phyloP scores from a whole-genome alignment of 1,284 basidiomycete genomes.

The Volvariella volvacea region DNA sequence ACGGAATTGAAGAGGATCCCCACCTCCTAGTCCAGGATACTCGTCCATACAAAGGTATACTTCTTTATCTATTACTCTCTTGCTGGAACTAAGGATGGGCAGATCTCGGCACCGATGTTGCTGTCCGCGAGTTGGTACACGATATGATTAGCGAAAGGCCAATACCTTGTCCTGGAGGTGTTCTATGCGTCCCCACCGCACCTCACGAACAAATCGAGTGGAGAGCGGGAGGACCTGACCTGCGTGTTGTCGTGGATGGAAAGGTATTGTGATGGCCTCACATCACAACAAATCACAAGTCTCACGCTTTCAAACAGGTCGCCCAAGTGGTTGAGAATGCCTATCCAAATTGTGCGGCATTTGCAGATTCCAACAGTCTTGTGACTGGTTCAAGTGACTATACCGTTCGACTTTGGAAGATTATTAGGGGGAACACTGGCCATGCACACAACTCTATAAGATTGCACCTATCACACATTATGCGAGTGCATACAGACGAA shows the following conservation, averaged over 20 bases:
- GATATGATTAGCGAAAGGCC: conserved; percentile 56
- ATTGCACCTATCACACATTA: conserved; percentile 57
- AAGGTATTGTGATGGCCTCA: conserved; percentile 32
- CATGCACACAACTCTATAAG: conserved; percentile 17
- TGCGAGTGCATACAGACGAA: conserved; percentile 69
- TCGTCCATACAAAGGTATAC: conserved; percentile 54
- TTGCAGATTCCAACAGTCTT: conserved; percentile 64
- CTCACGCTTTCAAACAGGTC: conserved; percentile 31
- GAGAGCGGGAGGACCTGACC: conserved; percentile 40
- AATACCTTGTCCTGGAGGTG: conserved; percentile 56
- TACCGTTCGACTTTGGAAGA: conserved; percentile 74
- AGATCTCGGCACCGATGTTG: conserved; percentile 43
- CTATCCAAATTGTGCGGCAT: conserved; percentile 68
- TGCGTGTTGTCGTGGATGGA: conserved; percentile 57
- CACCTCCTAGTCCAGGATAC: conserved; percentile 54
- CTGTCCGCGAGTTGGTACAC: conserved; percentile 48
- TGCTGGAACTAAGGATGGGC: background rate
- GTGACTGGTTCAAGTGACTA: conserved; percentile 75
- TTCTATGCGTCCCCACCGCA: conserved; percentile 52
- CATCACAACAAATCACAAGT: no score
- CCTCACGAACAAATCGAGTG: conserved; percentile 69
- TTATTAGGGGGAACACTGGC: conserved; percentile 28
- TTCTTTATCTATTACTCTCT: background rate
- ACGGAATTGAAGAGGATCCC: conserved; percentile 78
- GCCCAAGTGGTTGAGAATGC: conserved; percentile 73